These are phyloP conservation scores for Kwoniella mangroviensis DNA, from an alignment of 768 basidiomycete genomes.

Conservation along the genomic window DNA sequence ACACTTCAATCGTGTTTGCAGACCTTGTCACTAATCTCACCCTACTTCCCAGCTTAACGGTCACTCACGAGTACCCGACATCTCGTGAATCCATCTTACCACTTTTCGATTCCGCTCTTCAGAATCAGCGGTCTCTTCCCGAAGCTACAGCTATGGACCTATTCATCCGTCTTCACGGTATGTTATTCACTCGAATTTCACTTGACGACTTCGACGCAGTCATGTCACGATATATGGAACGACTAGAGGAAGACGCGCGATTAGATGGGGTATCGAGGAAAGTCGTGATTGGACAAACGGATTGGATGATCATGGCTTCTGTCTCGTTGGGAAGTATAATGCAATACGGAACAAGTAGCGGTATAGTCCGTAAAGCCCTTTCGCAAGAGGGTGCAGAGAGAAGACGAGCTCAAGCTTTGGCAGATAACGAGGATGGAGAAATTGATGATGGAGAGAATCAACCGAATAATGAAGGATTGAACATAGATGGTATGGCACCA, in stretches of 20 bases:
- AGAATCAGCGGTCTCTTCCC: conserved; percentile 73
- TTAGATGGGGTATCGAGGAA: conserved; percentile 57
- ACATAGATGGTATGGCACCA: not conserved
- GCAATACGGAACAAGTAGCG: conserved; percentile 81
- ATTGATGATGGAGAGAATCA: conserved; percentile 50
- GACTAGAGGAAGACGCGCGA: conserved; percentile 71
- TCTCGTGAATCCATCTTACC: conserved; percentile 88
- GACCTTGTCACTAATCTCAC: not conserved
- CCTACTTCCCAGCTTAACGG: conserved; percentile 71
- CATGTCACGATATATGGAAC: conserved; percentile 82
- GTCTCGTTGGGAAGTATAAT: conserved; percentile 79
- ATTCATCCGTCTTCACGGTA: conserved; percentile 91
- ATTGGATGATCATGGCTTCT: conserved; percentile 97
- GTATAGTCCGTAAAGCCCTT: conserved; percentile 71
- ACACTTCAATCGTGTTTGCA: not conserved
- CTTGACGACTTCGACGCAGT: conserved; percentile 87
- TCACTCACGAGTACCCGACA: conserved; percentile 80
- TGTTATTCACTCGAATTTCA: conserved; percentile 94
- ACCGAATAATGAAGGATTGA: not conserved
- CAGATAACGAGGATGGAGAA: conserved; percentile 47
- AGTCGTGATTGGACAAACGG: conserved; percentile 61
- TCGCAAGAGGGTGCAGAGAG: conserved; percentile 59
- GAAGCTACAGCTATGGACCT: conserved; percentile 71
- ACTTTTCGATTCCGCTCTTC: conserved; percentile 79
- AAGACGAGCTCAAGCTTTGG: conserved; percentile 38